Base-by-base conservation (phyloP, 2,329 filamentous ascomycete species). In the Zalaria sp. region DNA sequence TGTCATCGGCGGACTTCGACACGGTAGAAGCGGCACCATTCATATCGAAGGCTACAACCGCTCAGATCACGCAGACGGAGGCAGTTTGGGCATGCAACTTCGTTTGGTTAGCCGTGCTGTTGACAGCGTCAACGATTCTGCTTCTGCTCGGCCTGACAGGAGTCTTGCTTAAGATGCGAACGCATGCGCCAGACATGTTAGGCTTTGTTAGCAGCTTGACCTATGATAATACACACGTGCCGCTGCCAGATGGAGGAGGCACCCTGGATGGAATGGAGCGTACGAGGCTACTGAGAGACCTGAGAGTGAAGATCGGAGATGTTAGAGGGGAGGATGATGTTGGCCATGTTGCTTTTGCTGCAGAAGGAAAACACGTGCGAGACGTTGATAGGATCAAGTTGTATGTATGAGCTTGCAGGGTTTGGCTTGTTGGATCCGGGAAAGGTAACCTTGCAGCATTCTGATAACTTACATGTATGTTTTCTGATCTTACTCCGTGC, bases 191-290 rank as follows among this genome's bases (percentile, higher is more conserved):
- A 0, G 58, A 61, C 27, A 42, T 61, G 39, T 57, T 61, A 27
- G 57, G 58, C 1, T 60, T 53, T 27, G 58, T 62, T 0, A 38
- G 58, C 1, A 60, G 57, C 39, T 57, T 61, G 55, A 61, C 58
- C 0, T 62, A 61, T 41, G 55, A 61, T 27, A 60, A 60, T 34
- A 55, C 50, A 2, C 56, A 49, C 34, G 25, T 61, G 25, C 52
- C 43, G 2, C 42, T 61, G 2, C 54, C 55, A 0, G 5, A 45
- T 3, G 57, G 57, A 3, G 58, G 58, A 3, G 56, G 38, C 4
- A 55, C 49, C 42, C 35, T 60, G 5, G 54, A 58, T 38, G 57
- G 51, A 0, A 57, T 58, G 53, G 57, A 61, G 42, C 34, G 58
- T 38, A 52, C 59, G 5, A 50, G 55, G n/a, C 42, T 60, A 2